Evolutionary conservation across 2,329 filamentous ascomycete genomes (phyloP).

Genomic region (Curvularia eragrostidis): DNA sequence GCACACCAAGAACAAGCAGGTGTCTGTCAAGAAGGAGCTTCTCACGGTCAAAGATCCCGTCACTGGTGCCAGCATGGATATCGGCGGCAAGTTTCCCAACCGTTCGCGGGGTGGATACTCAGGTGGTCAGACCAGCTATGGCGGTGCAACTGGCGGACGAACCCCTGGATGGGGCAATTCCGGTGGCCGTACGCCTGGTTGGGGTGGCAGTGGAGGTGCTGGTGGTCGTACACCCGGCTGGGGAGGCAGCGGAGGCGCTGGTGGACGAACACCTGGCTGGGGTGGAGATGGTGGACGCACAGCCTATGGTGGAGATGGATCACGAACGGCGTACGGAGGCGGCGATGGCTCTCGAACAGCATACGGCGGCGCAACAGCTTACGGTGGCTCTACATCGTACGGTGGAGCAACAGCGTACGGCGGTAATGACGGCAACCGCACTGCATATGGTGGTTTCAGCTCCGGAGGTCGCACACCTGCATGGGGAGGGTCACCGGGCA

Average conservation of each 20-base stretch:
- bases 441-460: conserved; percentile 59
- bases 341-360: conserved; percentile 52
- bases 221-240: conserved; percentile 56
- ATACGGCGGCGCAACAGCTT: conserved; percentile 69
- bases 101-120: conserved; percentile 49
- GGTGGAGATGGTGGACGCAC: conserved; percentile 55
- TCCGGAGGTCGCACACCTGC: conserved; percentile 57
- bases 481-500: conserved; percentile 63
- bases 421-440: conserved; percentile 48
- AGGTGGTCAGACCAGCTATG: conserved; percentile 45
- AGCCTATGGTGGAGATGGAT: conserved; percentile 53
- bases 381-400: conserved; percentile 75
- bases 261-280: conserved; percentile 47
- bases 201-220: conserved; percentile 44
- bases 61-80: conserved; percentile 79
- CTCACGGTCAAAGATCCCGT: conserved; percentile 83
- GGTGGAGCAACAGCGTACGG: conserved; percentile 56
- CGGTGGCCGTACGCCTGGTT: conserved; percentile 57
- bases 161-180: conserved; percentile 47
- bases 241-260: conserved; percentile 53
- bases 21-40: conserved; percentile 81
- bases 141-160: conserved; percentile 49
- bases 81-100: conserved; percentile 48
- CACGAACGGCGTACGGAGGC: conserved; percentile 49
- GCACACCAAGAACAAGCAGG: conserved; percentile 91